Evolutionary conservation across 2,329 filamentous ascomycete species (phyloP), one percentile per base, ranked within the genome.

Genomic region (Xylogone sp.): DNA sequence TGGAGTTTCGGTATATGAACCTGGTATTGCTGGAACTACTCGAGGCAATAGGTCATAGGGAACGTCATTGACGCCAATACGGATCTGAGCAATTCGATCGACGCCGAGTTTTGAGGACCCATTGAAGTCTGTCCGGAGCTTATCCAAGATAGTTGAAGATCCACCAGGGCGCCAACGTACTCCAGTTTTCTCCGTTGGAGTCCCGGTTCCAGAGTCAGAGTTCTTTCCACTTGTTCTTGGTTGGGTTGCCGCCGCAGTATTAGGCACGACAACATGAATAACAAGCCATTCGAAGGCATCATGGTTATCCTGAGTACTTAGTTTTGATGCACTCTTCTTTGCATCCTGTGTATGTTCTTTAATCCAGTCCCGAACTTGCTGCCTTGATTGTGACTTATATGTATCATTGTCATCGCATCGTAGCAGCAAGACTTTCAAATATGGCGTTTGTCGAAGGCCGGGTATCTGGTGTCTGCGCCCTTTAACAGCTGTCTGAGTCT

Each of bases 211-310:
- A 62, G 69, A 71, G 47, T 69, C 72, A 21, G 77, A 66, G 21
- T 67, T 69, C 56, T 79, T 77, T 49, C 76, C 72, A 50, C 77
- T 81, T 52, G 76, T 81, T 55, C 87, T 79, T 13, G 90, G 88
- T 65, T 95, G 90, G 2, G 84, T 88, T 20, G 89, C 85, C 1
- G 90, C 90, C 13, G 82, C 77, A 0, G 90, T 93, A 56, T 96
- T 92, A 13, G 93, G 92, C 18, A 96, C 76, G 12, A 97, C 88
- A 21, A 99, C 89, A 67, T 99, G 94, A 20, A 99, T 66, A 50
- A 99, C 89, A 58, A 99, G 75, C 88, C 92, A 97, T 69, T 99
- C 94, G 60, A 88, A 96, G 0, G 94, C 93, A 73, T 99, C 93
- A 65, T 99, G 94, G 56, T 95, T 94, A 65, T 97, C 93, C 63